phyloP scores from a whole-genome alignment of 371 early-diverging fungal genomes.

The Choanephora cucurbitarum region DNA sequence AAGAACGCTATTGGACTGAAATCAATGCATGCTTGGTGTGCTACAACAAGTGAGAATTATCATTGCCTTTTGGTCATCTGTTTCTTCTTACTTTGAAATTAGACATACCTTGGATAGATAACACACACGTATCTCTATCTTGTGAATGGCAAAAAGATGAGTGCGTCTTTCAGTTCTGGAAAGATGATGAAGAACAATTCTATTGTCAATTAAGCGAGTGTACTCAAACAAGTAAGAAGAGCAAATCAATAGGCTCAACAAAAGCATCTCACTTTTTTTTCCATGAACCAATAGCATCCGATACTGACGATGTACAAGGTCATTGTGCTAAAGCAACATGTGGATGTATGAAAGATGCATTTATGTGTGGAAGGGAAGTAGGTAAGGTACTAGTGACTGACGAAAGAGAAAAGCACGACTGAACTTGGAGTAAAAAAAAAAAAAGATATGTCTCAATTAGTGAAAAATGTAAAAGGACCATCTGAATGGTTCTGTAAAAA shows the following conservation, averaged over 20 bases:
- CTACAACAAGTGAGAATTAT: constrained; percentile 51
- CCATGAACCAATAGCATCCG: constrained; percentile 15
- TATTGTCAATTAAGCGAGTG: constrained; percentile 58
- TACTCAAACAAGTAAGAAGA: constrained; percentile 44
- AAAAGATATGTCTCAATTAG: constrained; percentile 51
- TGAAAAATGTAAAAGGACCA: constrained; percentile 50
- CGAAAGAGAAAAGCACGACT: no score
- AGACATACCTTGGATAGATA: constrained; percentile 58
- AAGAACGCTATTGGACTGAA: constrained; percentile 50
- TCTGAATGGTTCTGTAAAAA: constrained; percentile 49
- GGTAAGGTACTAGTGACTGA: constrained; percentile 18
- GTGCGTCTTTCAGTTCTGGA: constrained; percentile 63
- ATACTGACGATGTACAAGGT: constrained; percentile 42
- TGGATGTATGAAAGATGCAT: constrained; percentile 55
- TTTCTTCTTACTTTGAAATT: not conserved
- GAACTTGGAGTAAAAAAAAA: no score
- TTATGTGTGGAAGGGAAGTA: constrained; percentile 66
- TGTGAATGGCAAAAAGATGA: constrained; percentile 46
- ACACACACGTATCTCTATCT: constrained; percentile 47
- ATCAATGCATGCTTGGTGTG: constrained; percentile 55
- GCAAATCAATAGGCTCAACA: not conserved
- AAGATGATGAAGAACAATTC: constrained; percentile 57
- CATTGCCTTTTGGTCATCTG: not conserved
- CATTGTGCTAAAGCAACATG: constrained; percentile 51
- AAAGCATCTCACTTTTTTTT: not conserved